These are phyloP conservation scores for Bimuria novae-zelandiae DNA, from an alignment of 2,329 filamentous ascomycete species.

Conservation along the genomic window DNA sequence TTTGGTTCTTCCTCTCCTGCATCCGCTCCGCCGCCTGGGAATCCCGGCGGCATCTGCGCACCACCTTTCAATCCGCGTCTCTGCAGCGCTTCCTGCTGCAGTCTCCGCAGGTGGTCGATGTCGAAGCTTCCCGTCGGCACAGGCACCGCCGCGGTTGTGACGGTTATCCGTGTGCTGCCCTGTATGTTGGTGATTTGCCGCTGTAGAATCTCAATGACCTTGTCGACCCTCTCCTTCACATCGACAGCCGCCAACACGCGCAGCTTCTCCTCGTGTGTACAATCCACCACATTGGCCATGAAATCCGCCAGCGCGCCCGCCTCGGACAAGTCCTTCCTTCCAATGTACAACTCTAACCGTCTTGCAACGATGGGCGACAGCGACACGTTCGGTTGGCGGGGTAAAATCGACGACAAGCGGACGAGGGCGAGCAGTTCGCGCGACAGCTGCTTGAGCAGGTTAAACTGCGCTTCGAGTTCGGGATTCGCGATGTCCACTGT, in stretches of 20 bases:
- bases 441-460: conserved; percentile 80
- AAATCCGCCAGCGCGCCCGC: conserved; percentile 90
- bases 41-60: conserved; percentile 39
- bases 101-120: conserved; percentile 49
- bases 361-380: conserved; percentile 85
- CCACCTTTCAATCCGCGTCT: conserved; percentile 38
- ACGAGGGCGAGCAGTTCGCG: conserved; percentile 85
- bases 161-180: conserved; percentile 82
- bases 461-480: conserved; percentile 73
- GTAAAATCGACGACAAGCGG: conserved; percentile 81
- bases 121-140: conserved; percentile 48
- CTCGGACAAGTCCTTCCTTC: conserved; percentile 78
- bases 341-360: conserved; percentile 84
- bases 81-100: conserved; percentile 50
- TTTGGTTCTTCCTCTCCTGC: conserved; percentile 76
- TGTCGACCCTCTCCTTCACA: conserved; percentile 75
- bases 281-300: conserved; percentile 91
- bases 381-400: conserved; percentile 66
- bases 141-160: conserved; percentile 67
- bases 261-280: conserved; percentile 88
- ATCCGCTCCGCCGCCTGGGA: conserved; percentile 52
- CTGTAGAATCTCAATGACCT: conserved; percentile 81
- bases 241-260: conserved; percentile 81
- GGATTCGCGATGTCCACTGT: conserved; percentile 43
- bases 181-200: conserved; percentile 84